Evolutionary conservation across 805 yeast species (phyloP), one percentile per base, ranked within the genome.

Genomic region (Deakozyma indianensis): DNA sequence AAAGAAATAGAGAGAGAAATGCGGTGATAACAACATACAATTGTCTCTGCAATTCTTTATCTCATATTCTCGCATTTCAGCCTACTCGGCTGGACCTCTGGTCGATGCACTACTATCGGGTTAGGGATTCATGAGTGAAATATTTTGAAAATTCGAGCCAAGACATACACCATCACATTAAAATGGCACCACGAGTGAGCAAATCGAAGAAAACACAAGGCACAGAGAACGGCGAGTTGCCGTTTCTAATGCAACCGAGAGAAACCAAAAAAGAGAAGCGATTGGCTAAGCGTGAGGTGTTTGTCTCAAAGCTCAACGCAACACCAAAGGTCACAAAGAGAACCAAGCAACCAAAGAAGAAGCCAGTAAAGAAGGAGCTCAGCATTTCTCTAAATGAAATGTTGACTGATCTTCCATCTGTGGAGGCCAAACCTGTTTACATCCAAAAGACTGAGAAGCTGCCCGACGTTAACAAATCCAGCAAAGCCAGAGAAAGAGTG

Each of bases 201-300:
- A n/a, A n/a, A n/a, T n/a, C n/a, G n/a, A n/a, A n/a, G n/a, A n/a
- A n/a, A n/a, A n/a, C n/a, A n/a, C n/a, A n/a, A n/a, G n/a, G n/a
- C n/a, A n/a, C n/a, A n/a, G n/a, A n/a, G n/a, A n/a, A n/a, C n/a
- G n/a, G n/a, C n/a, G 38, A 9, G 38, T 5, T 32, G 11, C 38
- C 38, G 18, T 32, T 32, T n/a, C 38, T 32, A 14, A 32, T 29
- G 40, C 27, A 22, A 16, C 22, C 45, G 22, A 41, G 41, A 18
- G 42, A 22, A n/a, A 40, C 25, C 24, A 40, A 23, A 40, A 40
- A 23, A 16, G 42, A 22, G 16, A 22, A 22, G n/a, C 9, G n/a
- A 15, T 7, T 18, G 15, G 27, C 42, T 5, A 7, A 16, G 23
- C 9, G 18, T 4, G 38, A 32, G 9, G 38, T 5, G 38, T n/a